These are phyloP conservation scores for Anthracocystis panici-leucophaei DNA, from an alignment of 1,284 basidiomycete genomes.

Conservation along the genomic window DNA sequence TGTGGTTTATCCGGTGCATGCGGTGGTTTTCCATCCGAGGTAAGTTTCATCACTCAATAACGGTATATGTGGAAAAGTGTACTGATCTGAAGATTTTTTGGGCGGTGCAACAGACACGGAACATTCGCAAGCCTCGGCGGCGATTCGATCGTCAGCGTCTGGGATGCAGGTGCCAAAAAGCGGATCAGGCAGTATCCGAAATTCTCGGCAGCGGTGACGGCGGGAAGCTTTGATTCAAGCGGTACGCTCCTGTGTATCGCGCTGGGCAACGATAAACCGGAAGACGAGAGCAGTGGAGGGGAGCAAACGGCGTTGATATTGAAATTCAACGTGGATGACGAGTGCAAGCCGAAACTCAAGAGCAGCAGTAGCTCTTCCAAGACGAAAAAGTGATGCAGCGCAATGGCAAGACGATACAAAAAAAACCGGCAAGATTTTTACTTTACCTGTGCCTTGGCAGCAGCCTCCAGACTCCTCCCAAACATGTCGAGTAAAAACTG, in stretches of 20 bases:
- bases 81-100: no score
- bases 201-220: slow-evolving; percentile 49
- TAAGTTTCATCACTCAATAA: slow-evolving; percentile 6
- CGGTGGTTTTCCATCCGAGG: slow-evolving; percentile 88
- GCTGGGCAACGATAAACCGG: slow-evolving; percentile 55
- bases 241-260: slow-evolving; percentile 58
- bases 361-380: slow-evolving; percentile 1
- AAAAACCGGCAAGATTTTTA: no score
- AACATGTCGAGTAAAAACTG: slow-evolving; percentile 77
- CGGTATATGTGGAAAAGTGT: no score
- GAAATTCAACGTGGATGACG: slow-evolving; percentile 48
- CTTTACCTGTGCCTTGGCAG: slow-evolving; percentile 69
- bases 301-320: slow-evolving; percentile 28
- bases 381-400: slow-evolving; percentile 20
- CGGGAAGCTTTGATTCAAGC: slow-evolving; percentile 52
- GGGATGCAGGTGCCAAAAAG: slow-evolving; percentile 98
- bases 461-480: slow-evolving; percentile 77
- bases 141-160: slow-evolving; percentile 89
- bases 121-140: slow-evolving; percentile 95
- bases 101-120: slow-evolving; percentile 83
- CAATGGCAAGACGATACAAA: neutral
- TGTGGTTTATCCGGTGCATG: slow-evolving; percentile 97
- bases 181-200: slow-evolving; percentile 84
- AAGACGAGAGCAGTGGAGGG: neutral
- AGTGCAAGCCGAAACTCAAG: slow-evolving; percentile 57